These are phyloP conservation scores for Irpex lacteus DNA, from an alignment of 1,284 basidiomycete species.

Conservation along the genomic window DNA sequence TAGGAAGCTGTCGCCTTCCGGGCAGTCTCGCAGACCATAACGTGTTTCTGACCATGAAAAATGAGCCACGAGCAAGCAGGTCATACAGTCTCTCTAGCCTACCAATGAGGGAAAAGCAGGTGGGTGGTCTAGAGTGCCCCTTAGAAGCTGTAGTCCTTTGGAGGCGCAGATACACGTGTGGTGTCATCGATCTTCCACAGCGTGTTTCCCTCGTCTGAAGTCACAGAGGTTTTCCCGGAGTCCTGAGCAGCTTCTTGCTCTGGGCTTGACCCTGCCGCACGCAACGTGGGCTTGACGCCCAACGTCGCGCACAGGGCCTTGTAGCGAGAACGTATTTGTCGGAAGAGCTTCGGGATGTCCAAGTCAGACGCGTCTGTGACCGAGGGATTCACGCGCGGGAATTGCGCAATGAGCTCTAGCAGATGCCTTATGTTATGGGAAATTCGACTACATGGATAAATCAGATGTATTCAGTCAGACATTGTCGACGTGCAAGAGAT, in stretches of 20 bases:
- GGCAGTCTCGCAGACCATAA: background rate
- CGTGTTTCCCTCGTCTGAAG: background rate
- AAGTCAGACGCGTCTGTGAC: constrained; percentile 45
- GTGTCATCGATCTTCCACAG: constrained; percentile 9
- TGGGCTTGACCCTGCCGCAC: constrained; percentile 27
- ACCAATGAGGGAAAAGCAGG: background rate
- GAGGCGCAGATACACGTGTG: background rate
- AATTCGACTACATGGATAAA: constrained; percentile 46
- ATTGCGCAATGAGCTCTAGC: constrained; percentile 69
- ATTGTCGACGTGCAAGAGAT: constrained; percentile 1
- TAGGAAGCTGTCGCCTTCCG: background rate
- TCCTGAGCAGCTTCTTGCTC: constrained; percentile 14
- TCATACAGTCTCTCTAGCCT: background rate
- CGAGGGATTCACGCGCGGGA: constrained; percentile 76
- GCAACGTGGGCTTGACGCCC: constrained; percentile 68
- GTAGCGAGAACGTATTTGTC: constrained; percentile 87
- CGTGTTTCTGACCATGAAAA: background rate
- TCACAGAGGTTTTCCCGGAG: constrained; percentile 6
- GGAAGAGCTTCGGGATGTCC: constrained; percentile 75
- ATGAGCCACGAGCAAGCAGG: background rate
- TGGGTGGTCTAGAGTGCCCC: background rate
- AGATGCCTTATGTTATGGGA: constrained; percentile 65
- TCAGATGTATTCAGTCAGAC: background rate
- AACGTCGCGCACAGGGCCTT: constrained; percentile 82
- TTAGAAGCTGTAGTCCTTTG: constrained; percentile 14